Percentiles rank a stretch among this genome's conserved stretches.
phyloP scores from a whole-genome alignment of 2,329 filamentous ascomycete species.

The Cladosporium sp. region DNA sequence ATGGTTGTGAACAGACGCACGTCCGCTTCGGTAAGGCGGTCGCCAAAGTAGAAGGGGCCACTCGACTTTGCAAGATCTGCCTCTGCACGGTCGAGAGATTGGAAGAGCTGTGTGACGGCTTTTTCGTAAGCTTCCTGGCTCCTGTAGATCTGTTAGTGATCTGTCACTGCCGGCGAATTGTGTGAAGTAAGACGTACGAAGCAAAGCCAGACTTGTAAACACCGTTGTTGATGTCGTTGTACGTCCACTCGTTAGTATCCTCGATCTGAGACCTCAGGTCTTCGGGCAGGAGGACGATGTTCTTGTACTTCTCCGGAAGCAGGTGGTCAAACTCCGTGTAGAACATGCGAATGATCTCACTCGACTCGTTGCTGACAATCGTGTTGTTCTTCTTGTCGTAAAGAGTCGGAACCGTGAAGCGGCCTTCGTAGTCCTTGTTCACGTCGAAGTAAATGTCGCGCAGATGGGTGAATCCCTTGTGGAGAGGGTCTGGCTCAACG shows the following conservation, averaged over 20 bases:
- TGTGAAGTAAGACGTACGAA: conserved; percentile 33
- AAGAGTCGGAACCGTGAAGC: conserved; percentile 83
- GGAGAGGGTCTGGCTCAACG: conserved; percentile 58
- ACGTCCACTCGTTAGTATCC: conserved; percentile 48
- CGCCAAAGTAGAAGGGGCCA: conserved; percentile 46
- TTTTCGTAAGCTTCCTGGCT: conserved; percentile 48
- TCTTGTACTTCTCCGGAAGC: conserved; percentile 39
- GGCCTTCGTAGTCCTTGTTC: conserved; percentile 65
- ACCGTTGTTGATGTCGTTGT: conserved; percentile 49
- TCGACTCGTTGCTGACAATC: conserved; percentile 89
- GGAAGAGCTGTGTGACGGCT: conserved; percentile 43
- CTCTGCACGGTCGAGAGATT: conserved; percentile 45
- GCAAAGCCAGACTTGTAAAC: conserved; percentile 51
- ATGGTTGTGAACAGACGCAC: conserved; percentile 56
- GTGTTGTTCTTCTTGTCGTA: conserved; percentile 70
- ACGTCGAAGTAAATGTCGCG: conserved; percentile 75
- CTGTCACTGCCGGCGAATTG: neutral
- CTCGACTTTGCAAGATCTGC: conserved; percentile 35
- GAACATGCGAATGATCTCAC: conserved; percentile 89
- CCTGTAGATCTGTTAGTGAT: conserved; percentile 14
- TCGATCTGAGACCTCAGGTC: conserved; percentile 43
- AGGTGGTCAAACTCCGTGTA: conserved; percentile 69
- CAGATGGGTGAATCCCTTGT: conserved; percentile 65
- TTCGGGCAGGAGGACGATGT: conserved; percentile 42
- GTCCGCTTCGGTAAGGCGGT: conserved; percentile 45